Conservation (phyloP, 805 yeast genomes). For the Cyberlindnera mississippiensis region DNA sequence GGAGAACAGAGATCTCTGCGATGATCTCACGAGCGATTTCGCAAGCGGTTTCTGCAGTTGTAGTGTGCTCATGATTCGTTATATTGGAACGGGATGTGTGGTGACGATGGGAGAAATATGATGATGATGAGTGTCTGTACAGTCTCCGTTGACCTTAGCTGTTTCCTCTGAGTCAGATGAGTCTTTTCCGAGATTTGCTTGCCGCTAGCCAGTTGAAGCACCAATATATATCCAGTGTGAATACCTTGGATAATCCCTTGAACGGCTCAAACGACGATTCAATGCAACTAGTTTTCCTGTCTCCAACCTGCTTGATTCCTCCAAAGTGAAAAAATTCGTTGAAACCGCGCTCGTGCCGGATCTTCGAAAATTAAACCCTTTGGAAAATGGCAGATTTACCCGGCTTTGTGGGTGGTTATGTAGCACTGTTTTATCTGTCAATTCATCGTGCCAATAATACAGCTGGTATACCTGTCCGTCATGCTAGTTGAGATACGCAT, state of each 20-base stretch:
- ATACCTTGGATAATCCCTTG: neutral
- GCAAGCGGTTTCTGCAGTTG: neutral
- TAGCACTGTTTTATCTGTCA: too few relatives aligned
- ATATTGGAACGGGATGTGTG: neutral
- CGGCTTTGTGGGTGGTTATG: neutral
- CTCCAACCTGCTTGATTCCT: neutral
- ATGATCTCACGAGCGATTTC: constrained; percentile 4
- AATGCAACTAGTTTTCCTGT: neutral
- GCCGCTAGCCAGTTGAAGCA: too few relatives aligned
- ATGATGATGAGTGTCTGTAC: neutral
- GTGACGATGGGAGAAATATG: neutral
- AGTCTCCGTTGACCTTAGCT: too few relatives aligned
- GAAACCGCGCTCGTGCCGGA: neutral
- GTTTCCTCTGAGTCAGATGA: too few relatives aligned
- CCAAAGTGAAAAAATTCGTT: neutral
- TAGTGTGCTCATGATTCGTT: constrained; percentile 8
- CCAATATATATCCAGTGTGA: neutral
- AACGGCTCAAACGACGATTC: neutral
- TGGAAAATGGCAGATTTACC: neutral
- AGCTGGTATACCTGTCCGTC: too few relatives aligned
- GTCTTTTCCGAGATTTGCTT: too few relatives aligned
- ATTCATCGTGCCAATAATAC: too few relatives aligned
- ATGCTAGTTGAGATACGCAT: too few relatives aligned
- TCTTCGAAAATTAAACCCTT: neutral
- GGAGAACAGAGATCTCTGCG: constrained; percentile 8